These are phyloP conservation scores for Diaporthe batatas DNA, from an alignment of 2,329 filamentous ascomycete genomes.

Conservation along the genomic window DNA sequence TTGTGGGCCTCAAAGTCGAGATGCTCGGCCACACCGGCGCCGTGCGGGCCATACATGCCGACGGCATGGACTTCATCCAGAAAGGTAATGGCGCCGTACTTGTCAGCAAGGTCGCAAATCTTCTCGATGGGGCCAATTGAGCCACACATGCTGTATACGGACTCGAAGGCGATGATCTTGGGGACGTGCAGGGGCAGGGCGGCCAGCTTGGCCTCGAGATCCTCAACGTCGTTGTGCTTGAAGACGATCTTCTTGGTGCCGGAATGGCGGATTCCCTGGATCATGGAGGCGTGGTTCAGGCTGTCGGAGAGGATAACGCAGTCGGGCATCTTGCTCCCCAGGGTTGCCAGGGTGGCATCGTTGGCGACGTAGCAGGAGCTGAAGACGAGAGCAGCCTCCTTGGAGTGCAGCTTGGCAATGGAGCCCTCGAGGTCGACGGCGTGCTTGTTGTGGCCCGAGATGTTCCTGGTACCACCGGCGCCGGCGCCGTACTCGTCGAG, in stretches of 20 bases:
- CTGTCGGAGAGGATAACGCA: slow-evolving; percentile 99
- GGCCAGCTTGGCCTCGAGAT: slow-evolving; percentile 92
- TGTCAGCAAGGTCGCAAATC: slow-evolving; percentile 96
- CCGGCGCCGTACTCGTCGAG: slow-evolving; percentile 95
- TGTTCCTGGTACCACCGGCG: slow-evolving; percentile 95
- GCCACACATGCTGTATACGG: slow-evolving; percentile 99
- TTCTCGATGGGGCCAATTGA: slow-evolving; percentile 95
- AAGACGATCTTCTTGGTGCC: slow-evolving; percentile 98
- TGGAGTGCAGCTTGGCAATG: slow-evolving; percentile 88
- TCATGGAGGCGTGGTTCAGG: slow-evolving; percentile 99
- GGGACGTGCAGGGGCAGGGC: slow-evolving; percentile 86
- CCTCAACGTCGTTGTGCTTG: slow-evolving; percentile 96
- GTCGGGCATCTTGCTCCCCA: slow-evolving; percentile 96
- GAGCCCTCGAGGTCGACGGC: slow-evolving; percentile 86
- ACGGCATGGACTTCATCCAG: slow-evolving; percentile 99
- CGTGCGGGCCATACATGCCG: slow-evolving; percentile 97
- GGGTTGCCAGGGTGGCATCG: slow-evolving; percentile 93
- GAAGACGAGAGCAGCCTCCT: slow-evolving; percentile 94
- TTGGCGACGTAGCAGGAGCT: slow-evolving; percentile 99
- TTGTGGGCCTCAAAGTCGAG: slow-evolving; percentile 92
- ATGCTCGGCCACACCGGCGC: slow-evolving; percentile 96
- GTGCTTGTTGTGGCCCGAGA: slow-evolving; percentile 97
- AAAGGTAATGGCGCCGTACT: slow-evolving; percentile 98
- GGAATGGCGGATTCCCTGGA: slow-evolving; percentile 97
- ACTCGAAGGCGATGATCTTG: slow-evolving; percentile 99